Base-by-base conservation (phyloP, 345 rosid genomes). In the Acer saccharum region DNA sequence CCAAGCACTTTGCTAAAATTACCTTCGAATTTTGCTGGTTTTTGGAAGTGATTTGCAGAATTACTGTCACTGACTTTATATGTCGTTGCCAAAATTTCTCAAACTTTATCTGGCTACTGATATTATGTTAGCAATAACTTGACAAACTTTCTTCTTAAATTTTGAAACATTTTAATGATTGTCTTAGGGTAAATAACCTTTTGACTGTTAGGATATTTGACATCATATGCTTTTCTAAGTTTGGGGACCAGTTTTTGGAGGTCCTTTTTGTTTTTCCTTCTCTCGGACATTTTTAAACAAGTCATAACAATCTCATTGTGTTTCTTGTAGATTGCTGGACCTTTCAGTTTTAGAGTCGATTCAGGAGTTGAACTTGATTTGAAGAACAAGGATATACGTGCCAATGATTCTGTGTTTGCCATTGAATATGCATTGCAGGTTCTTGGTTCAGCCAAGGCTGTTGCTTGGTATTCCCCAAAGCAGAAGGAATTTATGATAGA, bases 401-500 rank as follows among this genome's bases (percentile, higher is more conserved):
- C 86, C 61, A 83, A 83, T 27, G 90, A 96, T 65, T 82, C 97
- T 48, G 91, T 92, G 12, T 89, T 96, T 78, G 94, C 99, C 7
- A 9, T 94, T 2, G 98, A 96, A 77, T 90, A 92, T 77, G 98
- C 97, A 70, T 78, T 94, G 71, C 94, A 94, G 74, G 97, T 94
- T 79, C 97, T 94, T 80, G 89, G 80, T 74, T 96, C 98, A 21
- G 99, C 97, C 6, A 96, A 94, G 85, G 98, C 97, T 41, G 83
- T 89, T 55, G 97, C 97, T 65, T 96, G 97, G 99, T 96, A 87
- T 83, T 87, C 98, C 12, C 97, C 98, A 16, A 88, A 88, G 85
- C 93, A 87, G 25, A 84, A 79, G 55, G 99, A 92, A 63, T 90
- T 94, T 39, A 94, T 94, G 97, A 80, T 96, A 58, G 98, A 96